A percentile compares a stretch with the other conserved stretches of the same genome.
Evolutionary conservation across 1,139 yeast genomes (phyloP).

Genomic region (Zygoascus hellenicus): DNA sequence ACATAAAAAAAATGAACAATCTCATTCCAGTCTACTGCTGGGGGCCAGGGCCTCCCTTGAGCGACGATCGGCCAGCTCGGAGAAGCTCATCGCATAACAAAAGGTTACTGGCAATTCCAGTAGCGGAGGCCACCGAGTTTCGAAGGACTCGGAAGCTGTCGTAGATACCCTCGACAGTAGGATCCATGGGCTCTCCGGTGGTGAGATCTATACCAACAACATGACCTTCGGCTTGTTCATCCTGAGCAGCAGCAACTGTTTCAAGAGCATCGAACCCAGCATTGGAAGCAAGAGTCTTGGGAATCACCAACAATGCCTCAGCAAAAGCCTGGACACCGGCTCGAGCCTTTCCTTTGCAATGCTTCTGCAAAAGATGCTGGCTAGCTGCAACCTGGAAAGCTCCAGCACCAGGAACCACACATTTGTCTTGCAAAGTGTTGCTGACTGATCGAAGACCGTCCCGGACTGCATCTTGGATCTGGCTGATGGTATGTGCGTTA

Average conservation of each 20-base stretch:
- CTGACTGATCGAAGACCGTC: constrained; percentile 96
- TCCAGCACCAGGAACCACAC: constrained; percentile 95
- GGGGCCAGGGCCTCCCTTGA: constrained; percentile 47
- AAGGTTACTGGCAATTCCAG: constrained; percentile 90
- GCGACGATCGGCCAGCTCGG: constrained; percentile 90
- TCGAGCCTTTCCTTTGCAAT: constrained; percentile 79
- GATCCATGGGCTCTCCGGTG: constrained; percentile 95
- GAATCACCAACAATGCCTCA: constrained; percentile 83
- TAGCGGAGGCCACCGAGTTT: constrained; percentile 87
- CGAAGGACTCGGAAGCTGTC: constrained; percentile 91
- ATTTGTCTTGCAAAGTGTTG: constrained; percentile 78
- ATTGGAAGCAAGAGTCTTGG: constrained; percentile 86
- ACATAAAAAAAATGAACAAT: no score
- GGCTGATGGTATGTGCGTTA: constrained; percentile 79
- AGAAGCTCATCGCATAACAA: constrained; percentile 91
- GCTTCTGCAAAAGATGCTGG: constrained; percentile 46
- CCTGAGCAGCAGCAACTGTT: constrained; percentile 83
- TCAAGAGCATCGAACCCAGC: constrained; percentile 94
- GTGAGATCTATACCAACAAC: constrained; percentile 85
- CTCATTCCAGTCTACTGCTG: constrained; percentile 3
- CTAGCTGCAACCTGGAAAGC: constrained; percentile 86
- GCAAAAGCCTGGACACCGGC: constrained; percentile 92
- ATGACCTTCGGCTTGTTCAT: constrained; percentile 76
- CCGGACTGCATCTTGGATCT: constrained; percentile 93
- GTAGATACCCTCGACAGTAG: constrained; percentile 91